Evolutionary conservation across 495 filamentous ascomycete genomes (phyloP).

Genomic region (Penicillium taxi): DNA sequence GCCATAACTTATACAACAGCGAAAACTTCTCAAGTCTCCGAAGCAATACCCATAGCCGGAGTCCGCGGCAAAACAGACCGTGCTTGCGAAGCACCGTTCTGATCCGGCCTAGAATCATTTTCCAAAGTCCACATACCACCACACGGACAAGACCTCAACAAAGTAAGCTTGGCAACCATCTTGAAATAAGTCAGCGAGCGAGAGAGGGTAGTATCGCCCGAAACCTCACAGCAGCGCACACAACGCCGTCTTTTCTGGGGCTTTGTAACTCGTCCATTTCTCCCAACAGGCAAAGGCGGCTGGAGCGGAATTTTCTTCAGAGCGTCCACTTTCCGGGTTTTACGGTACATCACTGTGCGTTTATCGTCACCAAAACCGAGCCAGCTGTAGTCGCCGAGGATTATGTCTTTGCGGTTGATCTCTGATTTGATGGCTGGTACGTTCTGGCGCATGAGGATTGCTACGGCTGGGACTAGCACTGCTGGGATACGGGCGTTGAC

Average conservation of each 20-base stretch:
- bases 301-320: slow-evolving; percentile 37
- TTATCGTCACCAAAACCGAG: slow-evolving; percentile 40
- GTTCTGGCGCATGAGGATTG: slow-evolving; percentile 36
- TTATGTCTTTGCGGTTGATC: slow-evolving; percentile 42
- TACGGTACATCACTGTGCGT: slow-evolving; percentile 30
- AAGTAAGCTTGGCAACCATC: slow-evolving; percentile 34
- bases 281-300: slow-evolving; percentile 6
- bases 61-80: background rate
- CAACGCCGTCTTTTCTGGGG: slow-evolving; percentile 24
- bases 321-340: slow-evolving; percentile 34
- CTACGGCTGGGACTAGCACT: slow-evolving; percentile 34
- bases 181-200: slow-evolving; percentile 31
- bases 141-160: slow-evolving; percentile 38
- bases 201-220: slow-evolving; percentile 28
- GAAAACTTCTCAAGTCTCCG: background rate
- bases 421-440: slow-evolving; percentile 33
- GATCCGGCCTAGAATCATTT: slow-evolving; percentile 6
- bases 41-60: slow-evolving; percentile 1
- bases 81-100: background rate
- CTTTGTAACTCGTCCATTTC: slow-evolving; percentile 7
- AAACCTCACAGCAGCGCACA: slow-evolving; percentile 38
- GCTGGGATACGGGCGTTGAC: slow-evolving; percentile 39
- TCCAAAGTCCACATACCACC: slow-evolving; percentile 39
- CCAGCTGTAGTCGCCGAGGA: slow-evolving; percentile 42
- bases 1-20: too few species aligned